Conservation (phyloP, 768 basidiomycete genomes). For the Xerocomus spinulosus region DNA sequence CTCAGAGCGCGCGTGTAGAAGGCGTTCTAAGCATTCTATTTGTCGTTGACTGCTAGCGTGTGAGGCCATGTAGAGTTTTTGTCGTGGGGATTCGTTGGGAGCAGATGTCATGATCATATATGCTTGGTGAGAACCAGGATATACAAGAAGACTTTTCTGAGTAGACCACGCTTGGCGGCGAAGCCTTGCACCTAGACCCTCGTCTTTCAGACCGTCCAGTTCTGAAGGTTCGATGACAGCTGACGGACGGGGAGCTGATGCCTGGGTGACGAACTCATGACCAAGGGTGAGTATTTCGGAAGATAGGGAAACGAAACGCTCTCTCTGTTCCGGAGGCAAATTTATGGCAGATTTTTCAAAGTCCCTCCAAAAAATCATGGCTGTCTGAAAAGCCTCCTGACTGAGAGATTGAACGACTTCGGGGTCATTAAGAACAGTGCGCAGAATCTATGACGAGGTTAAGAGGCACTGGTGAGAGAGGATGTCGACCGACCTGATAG, state of each 20-base stretch:
- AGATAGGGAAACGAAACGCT: constrained; percentile 83
- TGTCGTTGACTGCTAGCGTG: constrained; percentile 74
- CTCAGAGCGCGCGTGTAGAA: constrained; percentile 75
- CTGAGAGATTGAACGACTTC: constrained; percentile 61
- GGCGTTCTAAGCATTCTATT: constrained; percentile 68
- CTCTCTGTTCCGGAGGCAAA: constrained; percentile 70
- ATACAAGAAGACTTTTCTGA: constrained; percentile 69
- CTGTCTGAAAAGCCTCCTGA: constrained; percentile 78
- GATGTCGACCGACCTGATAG: constrained; percentile 63
- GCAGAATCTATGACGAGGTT: constrained; percentile 52
- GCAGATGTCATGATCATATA: constrained; percentile 91
- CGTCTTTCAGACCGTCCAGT: constrained; percentile 67
- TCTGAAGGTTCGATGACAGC: constrained; percentile 65
- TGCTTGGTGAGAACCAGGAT: constrained; percentile 85
- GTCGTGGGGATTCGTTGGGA: constrained; percentile 76
- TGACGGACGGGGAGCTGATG: constrained; percentile 58
- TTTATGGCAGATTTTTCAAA: constrained; percentile 97
- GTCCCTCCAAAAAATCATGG: constrained; percentile 92
- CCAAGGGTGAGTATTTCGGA: constrained; percentile 87
- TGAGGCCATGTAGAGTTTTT: constrained; percentile 76
- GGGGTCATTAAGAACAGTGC: constrained; percentile 62
- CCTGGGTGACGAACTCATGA: constrained; percentile 75
- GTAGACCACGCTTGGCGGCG: constrained; percentile 75
- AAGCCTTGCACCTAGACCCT: constrained; percentile 69
- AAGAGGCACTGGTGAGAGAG: constrained; percentile 15